Evolutionary conservation across 2,329 filamentous ascomycete species (phyloP).

Genomic region (Fusarium devonianum): DNA sequence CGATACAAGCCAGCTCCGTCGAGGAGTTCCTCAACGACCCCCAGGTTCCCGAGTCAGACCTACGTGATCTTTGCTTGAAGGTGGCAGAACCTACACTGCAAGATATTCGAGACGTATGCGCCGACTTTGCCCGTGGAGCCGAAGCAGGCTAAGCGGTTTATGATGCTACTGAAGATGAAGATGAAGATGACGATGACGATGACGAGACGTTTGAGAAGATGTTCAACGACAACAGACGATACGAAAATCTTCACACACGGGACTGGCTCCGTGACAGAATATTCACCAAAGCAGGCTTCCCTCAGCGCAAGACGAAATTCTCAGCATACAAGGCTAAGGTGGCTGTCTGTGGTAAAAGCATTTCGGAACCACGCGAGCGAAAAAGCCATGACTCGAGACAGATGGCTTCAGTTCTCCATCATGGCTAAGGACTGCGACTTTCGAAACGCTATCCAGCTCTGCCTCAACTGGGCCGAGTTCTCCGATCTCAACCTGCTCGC

Average conservation of each 20-base stretch:
- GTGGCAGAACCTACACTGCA: constrained; percentile 39
- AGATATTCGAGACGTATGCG: constrained; percentile 42
- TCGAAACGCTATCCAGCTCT: constrained; percentile 40
- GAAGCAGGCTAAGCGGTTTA: constrained; percentile 19
- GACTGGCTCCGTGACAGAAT: constrained; percentile 34
- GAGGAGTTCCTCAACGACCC: constrained; percentile 40
- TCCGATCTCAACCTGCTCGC: constrained; percentile 38
- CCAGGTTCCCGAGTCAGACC: constrained; percentile 36
- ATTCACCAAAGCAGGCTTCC: not conserved
- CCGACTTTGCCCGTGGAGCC: constrained; percentile 41
- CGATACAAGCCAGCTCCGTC: constrained; percentile 35
- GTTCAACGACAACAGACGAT: constrained; percentile 19
- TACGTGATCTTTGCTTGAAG: constrained; percentile 42
- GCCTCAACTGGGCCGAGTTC: constrained; percentile 44
- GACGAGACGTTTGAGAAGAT: constrained; percentile 34
- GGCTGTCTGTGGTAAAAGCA: constrained; percentile 38
- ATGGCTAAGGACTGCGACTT: constrained; percentile 43
- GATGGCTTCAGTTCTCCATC: constrained; percentile 44
- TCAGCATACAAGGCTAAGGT: constrained; percentile 30
- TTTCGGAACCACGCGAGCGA: constrained; percentile 44
- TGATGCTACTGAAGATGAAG: not conserved
- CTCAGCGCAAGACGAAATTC: constrained; percentile 2
- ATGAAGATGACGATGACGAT: constrained; percentile 22
- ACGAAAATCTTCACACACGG: constrained; percentile 33
- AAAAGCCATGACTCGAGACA: constrained; percentile 43